Evolutionary conservation across 768 basidiomycete species (phyloP).

Genomic region (Russula sp.): DNA sequence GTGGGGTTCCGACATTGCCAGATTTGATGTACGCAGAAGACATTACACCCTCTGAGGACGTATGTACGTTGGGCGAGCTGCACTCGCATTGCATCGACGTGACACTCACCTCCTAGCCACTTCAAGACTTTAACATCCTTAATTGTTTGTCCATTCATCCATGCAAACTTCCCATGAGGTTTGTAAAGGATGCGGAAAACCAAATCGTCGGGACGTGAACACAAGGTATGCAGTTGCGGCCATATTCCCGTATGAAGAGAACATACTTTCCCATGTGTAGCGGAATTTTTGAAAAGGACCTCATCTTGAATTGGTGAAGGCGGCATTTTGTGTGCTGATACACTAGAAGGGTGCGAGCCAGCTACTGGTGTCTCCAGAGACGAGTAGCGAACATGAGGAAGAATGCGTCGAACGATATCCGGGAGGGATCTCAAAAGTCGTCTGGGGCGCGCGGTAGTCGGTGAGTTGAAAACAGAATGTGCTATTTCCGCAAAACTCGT

Average conservation of each 20-base stretch:
- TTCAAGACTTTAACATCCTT: slow-evolving; percentile 9
- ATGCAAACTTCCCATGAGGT: slow-evolving; percentile 18
- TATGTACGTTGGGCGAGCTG: not conserved
- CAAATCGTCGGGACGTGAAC: slow-evolving; percentile 1
- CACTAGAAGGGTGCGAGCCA: not conserved
- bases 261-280: not conserved
- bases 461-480: slow-evolving; percentile 5
- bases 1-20: not conserved
- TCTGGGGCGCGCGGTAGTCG: not conserved
- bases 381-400: slow-evolving; percentile 12
- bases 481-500: slow-evolving; percentile 5
- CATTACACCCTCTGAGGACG: slow-evolving; percentile 14
- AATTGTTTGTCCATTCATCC: slow-evolving; percentile 12
- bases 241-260: not conserved
- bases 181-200: slow-evolving; percentile 14
- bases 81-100: not conserved
- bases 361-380: slow-evolving; percentile 11
- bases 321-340: not conserved
- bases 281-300: not conserved
- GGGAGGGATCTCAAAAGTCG: slow-evolving; percentile 7
- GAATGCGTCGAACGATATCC: slow-evolving; percentile 12
- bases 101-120: slow-evolving; percentile 12
- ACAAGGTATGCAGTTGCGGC: not conserved
- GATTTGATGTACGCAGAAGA: slow-evolving; percentile 18
- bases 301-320: not conserved